Evolutionary conservation across 768 basidiomycete genomes (phyloP), one percentile per base, ranked within the genome.

Genomic region (Lentinula detonsa): DNA sequence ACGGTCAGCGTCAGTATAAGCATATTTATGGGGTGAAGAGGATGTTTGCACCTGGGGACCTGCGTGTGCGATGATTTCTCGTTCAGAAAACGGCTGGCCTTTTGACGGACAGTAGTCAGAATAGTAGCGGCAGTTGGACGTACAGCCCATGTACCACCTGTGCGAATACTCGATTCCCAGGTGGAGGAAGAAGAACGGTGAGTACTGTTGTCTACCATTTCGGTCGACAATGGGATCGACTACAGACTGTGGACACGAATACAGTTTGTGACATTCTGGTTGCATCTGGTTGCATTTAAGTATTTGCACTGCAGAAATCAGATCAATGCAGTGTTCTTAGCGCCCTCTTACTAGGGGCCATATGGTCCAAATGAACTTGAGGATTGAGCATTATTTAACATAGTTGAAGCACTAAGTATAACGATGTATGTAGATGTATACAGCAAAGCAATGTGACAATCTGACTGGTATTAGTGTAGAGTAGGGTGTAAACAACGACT

Each of bases 121-220:
- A 48, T n/a, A 33, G 28, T 48, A 10, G n/a, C n/a, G n/a, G n/a
- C n/a, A n/a, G 28, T 28, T 35, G 57, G 57, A 45, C 57, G 57
- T 31, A 59, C 46, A 35, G 57, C 57, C 57, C 57, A 59, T 16
- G 42, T 48, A n/a, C 46, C 46, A 37, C 23, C 21, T 35, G 57
- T 59, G 23, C 21, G 57, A 18, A 33, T 48, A n/a, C 31, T 35
- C 28, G 57, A 40, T 4, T 39, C 2, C 18, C 40, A 48, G 21
- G 57, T 59, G 9, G 48, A 59, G 11, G 57, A 58, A 31, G 57
- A 45, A 4, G 55, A 42, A 43, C 28, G 53, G n/a, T 31, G 21
- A n/a, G 10, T 18, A 21, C 18, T 56, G 55, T 56, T 18, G 39
- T 39, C 33, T 15, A 56, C 37, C 55, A 56, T 56, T 3, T 21